Evolutionary conservation across 768 basidiomycete species (phyloP), one percentile per base, ranked within the genome.

Genomic region (Cyclocybe cylindracea): DNA sequence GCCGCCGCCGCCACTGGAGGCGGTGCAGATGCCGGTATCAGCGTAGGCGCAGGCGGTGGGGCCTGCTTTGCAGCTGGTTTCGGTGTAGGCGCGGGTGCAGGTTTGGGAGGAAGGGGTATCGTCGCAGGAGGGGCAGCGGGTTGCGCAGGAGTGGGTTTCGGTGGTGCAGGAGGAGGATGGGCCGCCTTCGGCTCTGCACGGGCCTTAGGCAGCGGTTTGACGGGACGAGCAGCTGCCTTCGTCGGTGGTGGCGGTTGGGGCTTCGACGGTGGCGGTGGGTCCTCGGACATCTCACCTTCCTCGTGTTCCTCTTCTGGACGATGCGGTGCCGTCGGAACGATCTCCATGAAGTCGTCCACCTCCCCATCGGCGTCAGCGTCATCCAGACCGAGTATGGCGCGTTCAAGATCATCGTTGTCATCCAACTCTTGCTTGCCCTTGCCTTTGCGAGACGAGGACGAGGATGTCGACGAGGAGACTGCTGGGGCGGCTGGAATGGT

Each of bases 321-420:
- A 38, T 53, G 33, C 16, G 39, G 44, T 31, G 46, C 33, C 45
- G 40, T 49, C 44, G 36, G 41, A 35, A 62, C 48, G 53, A 65
- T 51, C 50, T 51, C 72, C 51, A 73, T 74, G 18, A 77, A 67
- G 14, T 79, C 77, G 19, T 78, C 75, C 16, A 77, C 80, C 0
- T 79, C 70, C 19, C 66, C 67, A 29, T 62, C 66, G 8, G 53
- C 66, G 44, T 67, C 69, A 5, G 24, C 24, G 48, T 58, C 63
- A 31, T 71, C 67, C 57, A 35, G 60, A 50, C 52, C 43, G 16
- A 48, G 38, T 50, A 49, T 11, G 7, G 36, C 39, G 19, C 31
- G 53, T 41, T 50, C 40, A 14, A 39, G 14, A 45, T 51, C 24
- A 31, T 37, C 14, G 31, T 44, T 50, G n/a, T 56, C 44, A 13